phyloP scores from a whole-genome alignment of 495 filamentous ascomycete genomes.

The Tuber indicum region DNA sequence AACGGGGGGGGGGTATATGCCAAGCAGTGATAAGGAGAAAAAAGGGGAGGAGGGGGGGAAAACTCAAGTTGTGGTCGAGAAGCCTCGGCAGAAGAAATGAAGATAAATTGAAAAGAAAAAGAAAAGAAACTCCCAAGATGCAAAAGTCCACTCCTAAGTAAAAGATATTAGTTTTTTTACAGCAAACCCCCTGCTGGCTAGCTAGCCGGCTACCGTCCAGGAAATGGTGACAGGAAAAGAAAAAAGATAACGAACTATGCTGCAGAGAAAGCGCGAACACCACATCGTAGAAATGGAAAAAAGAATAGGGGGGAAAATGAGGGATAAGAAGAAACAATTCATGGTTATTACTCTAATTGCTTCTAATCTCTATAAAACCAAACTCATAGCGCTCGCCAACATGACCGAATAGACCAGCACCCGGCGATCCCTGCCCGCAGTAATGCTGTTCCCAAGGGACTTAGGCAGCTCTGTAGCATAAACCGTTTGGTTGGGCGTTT shows the following conservation, averaged over 20 bases:
- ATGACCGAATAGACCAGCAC: background rate
- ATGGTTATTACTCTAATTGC: background rate
- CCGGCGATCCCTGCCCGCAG: slow-evolving; percentile 15
- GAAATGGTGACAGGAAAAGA: background rate
- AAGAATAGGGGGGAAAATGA: background rate
- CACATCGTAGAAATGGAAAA: background rate
- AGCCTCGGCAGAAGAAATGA: background rate
- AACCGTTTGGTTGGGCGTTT: slow-evolving; percentile 56
- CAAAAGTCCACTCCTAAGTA: background rate
- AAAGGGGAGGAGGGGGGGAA: background rate
- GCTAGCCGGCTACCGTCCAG: background rate
- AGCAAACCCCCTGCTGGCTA: background rate
- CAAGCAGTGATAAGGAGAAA: background rate
- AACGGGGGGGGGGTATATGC: background rate
- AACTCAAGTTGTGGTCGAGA: background rate
- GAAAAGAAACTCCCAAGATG: background rate
- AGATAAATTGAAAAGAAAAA: background rate
- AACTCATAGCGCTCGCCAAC: background rate
- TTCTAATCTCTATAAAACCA: background rate
- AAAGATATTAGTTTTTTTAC: background rate
- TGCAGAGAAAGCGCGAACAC: background rate
- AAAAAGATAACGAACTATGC: background rate
- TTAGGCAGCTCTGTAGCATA: slow-evolving; percentile 30
- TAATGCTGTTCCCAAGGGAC: background rate
- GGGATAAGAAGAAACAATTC: background rate